These are phyloP conservation scores for Bremia lactucae DNA, from an alignment of 352 stramenopile species.

Conservation along the genomic window DNA sequence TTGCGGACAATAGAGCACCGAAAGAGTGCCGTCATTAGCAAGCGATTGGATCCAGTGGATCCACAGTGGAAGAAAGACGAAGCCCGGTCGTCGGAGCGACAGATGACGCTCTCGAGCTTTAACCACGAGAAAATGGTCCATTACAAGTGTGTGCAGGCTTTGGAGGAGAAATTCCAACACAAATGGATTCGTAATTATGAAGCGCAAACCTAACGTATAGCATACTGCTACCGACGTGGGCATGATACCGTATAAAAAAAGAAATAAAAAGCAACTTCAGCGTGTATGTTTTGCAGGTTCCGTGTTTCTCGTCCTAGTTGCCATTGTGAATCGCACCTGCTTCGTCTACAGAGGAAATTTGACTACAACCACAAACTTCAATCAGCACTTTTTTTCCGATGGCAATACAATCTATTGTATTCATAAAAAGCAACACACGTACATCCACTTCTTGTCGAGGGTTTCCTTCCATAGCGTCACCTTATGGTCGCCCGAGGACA, in stretches of 20 bases:
- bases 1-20: slow-evolving; percentile 51
- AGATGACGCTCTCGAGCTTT: slow-evolving; percentile 70
- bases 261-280: neutral
- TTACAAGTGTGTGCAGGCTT: slow-evolving; percentile 72
- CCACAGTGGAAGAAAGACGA: slow-evolving; percentile 60
- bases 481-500: slow-evolving; percentile 94
- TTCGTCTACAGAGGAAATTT: slow-evolving; percentile 85
- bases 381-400: no score
- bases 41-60: slow-evolving; percentile 58
- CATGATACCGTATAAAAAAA: neutral
- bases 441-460: slow-evolving; percentile 94
- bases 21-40: slow-evolving; percentile 61
- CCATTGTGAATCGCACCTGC: slow-evolving; percentile 69
- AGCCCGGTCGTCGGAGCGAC: slow-evolving; percentile 22
- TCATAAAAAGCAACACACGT: slow-evolving; percentile 32
- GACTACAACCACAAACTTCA: no score
- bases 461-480: slow-evolving; percentile 98
- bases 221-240: no score
- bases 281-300: neutral
- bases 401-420: no score
- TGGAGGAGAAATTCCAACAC: slow-evolving; percentile 49
- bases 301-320: slow-evolving; percentile 10
- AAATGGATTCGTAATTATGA: slow-evolving; percentile 68
- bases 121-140: slow-evolving; percentile 76
- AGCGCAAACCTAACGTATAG: slow-evolving; percentile 9